Percentiles rank a stretch among this genome's conserved stretches.
phyloP scores from a whole-genome alignment of 192 early-diverging fungal genomes.

The Podochytrium sp. region DNA sequence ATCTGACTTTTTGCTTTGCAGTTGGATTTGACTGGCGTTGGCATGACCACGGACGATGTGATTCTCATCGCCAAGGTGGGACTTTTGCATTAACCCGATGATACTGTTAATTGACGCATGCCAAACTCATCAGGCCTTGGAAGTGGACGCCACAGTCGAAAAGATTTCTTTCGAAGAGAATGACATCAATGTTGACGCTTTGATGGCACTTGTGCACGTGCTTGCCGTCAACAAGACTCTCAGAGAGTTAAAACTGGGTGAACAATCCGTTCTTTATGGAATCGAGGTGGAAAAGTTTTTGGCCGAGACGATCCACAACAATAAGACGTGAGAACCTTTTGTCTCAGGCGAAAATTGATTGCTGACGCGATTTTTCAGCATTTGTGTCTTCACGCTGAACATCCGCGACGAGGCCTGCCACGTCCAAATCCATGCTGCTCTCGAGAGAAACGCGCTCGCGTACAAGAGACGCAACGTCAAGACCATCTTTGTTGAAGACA shows the following conservation, averaged over 20 bases:
- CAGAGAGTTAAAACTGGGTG: slow-evolving; percentile 37
- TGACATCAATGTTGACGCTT: slow-evolving; percentile 44
- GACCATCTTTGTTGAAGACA: slow-evolving; percentile 10
- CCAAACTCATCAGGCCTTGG: slow-evolving; percentile 14
- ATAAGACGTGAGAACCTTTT: slow-evolving; percentile 26
- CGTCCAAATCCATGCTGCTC: not conserved
- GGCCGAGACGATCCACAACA: slow-evolving; percentile 41
- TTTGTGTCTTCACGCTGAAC: slow-evolving; percentile 1
- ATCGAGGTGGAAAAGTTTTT: slow-evolving; percentile 45
- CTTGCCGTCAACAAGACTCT: slow-evolving; percentile 43
- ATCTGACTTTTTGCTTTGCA: too few species aligned
- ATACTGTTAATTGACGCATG: not conserved
- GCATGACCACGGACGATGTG: slow-evolving; percentile 8
- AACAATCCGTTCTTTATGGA: slow-evolving; percentile 36
- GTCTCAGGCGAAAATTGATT: too few species aligned
- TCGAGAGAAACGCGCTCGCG: not conserved
- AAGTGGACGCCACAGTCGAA: slow-evolving; percentile 39
- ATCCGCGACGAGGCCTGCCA: not conserved
- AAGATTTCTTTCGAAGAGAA: slow-evolving; percentile 45
- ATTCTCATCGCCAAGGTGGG: slow-evolving; percentile 7
- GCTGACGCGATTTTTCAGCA: not conserved
- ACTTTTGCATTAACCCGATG: not conserved
- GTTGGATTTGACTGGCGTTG: slow-evolving; percentile 7
- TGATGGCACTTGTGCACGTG: slow-evolving; percentile 42
- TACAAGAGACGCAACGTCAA: not conserved